Base-by-base conservation (phyloP, 1,284 basidiomycete species). In the Irpex sp. region DNA sequence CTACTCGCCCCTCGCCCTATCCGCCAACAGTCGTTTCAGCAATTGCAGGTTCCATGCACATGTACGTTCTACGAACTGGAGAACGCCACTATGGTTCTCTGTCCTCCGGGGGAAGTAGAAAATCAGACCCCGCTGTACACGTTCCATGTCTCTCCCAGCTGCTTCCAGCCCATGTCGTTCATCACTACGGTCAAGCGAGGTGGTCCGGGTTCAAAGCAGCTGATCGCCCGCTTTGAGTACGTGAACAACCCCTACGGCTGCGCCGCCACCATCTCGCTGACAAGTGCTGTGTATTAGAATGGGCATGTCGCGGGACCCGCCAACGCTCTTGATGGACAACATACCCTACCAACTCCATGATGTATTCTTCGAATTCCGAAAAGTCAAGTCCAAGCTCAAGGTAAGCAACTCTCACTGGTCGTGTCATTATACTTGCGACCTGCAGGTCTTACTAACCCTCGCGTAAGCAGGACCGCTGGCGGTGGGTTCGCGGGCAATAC, bases 191-290 rank as follows among this genome's bases (percentile, higher is more conserved):
- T 68, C 1, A 49, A 56, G 11, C 65, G 65, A 4, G 63, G 63
- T 3, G 53, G 53, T 6, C 7, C 53, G 5, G 15, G 15, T 51
- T 19, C 21, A 26, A 13, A 53, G 21, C 43, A 57, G 57, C 3
- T 54, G 47, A 33, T 35, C 59, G 19, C 62, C 65, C 58, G 63
- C 13, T 68, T 68, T 36, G 67, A 66, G 67, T 68, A 49, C 51
- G 67, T 64, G 13, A n/a, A 50, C 17, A n/a, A 50, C 13, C 8
- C 13, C 19, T 5, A 17, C 17, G 49, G 11, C 17, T 50, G 13
- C 19, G 8, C 26, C n/a, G 46, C n/a, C 11, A 43, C 31, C 39
- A 11, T 26, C 17, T 47, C 43, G 37, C 19, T 35, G 46, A 49
- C 51, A 21, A 13, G 5, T 49, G 19, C 49, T 43, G 19, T 21